Conservation (phyloP, 805 yeast genomes). For the Metschnikowia aberdeeniae region DNA sequence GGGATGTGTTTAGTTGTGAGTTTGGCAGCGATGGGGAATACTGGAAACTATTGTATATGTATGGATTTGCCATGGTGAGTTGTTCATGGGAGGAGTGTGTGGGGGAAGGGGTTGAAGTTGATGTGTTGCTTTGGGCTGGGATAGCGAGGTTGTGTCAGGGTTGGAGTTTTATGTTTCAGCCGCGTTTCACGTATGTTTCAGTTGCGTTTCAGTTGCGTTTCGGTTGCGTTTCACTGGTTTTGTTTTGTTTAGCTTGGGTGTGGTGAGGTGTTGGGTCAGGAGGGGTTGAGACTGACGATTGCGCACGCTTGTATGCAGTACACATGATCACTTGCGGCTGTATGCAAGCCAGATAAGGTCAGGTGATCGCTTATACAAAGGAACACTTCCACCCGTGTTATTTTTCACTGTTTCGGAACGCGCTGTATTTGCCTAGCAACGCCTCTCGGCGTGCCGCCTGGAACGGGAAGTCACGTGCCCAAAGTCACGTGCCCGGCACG, state of each 20-base stretch:
- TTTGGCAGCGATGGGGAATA: constrained; percentile 30
- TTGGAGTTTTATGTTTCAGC: not conserved
- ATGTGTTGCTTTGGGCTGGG: not conserved
- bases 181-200: no score
- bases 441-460: no score
- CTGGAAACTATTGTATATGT: constrained; percentile 31
- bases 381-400: no score
- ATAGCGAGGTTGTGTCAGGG: not conserved
- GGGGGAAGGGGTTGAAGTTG: no score
- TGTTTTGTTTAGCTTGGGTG: no score
- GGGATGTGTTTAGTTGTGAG: constrained; percentile 24
- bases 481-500: no score
- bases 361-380: no score
- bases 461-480: no score
- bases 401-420: no score
- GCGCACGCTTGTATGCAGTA: constrained; percentile 2
- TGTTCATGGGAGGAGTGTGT: not conserved
- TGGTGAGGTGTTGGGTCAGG: not conserved
- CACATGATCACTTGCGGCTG: not conserved
- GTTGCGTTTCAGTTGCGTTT: no score
- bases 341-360: constrained; percentile 2
- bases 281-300: not conserved
- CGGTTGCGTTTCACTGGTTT: no score
- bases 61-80: constrained; percentile 31
- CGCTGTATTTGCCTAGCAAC: no score